Conservation (phyloP, 768 basidiomycete genomes). For the Cubamyces sp. region DNA sequence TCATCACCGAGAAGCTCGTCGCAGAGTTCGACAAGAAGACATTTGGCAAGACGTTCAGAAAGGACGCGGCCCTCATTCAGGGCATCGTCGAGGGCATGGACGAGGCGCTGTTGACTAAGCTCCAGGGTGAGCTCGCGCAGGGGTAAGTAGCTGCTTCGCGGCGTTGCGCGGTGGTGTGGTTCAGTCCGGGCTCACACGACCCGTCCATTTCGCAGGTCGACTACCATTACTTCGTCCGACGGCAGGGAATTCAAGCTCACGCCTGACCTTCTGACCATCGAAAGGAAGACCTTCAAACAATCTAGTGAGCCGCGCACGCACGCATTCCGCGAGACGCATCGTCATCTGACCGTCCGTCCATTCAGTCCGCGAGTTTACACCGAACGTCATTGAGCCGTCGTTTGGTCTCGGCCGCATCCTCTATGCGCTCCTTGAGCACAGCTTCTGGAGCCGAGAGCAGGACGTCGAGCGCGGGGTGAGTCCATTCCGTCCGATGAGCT, state of each 20-base stretch:
- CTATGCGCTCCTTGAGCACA: conserved; percentile 92
- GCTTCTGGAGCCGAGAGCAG: conserved; percentile 92
- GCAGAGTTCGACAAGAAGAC: conserved; percentile 85
- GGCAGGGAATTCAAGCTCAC: conserved; percentile 74
- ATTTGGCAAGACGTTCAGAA: conserved; percentile 88
- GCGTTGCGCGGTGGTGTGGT: conserved; percentile 13
- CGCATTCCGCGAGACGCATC: conserved; percentile 16
- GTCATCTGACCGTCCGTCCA: conserved; percentile 33
- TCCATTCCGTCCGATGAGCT: conserved; percentile 27
- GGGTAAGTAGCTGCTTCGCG: conserved; percentile 53
- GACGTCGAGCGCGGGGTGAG: conserved; percentile 88
- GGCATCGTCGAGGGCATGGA: conserved; percentile 67
- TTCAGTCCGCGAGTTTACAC: conserved; percentile 90
- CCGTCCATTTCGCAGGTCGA: conserved; percentile 44
- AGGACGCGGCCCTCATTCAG: conserved; percentile 71
- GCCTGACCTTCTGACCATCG: conserved; percentile 74
- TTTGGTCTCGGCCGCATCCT: conserved; percentile 97
- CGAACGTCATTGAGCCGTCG: conserved; percentile 98
- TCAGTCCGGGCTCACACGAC: conserved; percentile 26
- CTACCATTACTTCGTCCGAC: conserved; percentile 59
- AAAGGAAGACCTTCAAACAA: conserved; percentile 86
- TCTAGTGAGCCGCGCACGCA: conserved; percentile 56
- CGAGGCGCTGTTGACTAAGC: conserved; percentile 61
- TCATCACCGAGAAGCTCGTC: conserved; percentile 78
- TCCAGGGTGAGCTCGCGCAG: conserved; percentile 73